A percentile compares a stretch with the other conserved stretches of the same genome.
Evolutionary conservation across 148 eudicot genomes (phyloP).

Genomic region (Fagopyrum esculentum): DNA sequence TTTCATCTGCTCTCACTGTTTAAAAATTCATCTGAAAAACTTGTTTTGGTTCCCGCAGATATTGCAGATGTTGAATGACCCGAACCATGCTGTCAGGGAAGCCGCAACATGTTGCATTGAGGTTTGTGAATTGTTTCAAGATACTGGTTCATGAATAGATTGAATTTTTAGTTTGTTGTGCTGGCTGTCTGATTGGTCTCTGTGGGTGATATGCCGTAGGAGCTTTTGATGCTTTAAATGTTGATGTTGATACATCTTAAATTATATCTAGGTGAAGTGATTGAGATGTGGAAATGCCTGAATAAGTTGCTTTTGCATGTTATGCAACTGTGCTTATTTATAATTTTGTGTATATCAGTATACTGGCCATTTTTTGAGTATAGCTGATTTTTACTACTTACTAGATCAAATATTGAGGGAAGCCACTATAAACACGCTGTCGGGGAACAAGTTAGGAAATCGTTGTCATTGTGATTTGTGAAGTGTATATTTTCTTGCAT

Average conservation of each 20-base stretch:
- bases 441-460: neutral
- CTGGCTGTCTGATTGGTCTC: neutral
- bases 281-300: too few species aligned
- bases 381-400: neutral
- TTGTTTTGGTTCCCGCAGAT: conserved; percentile 44
- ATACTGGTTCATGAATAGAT: neutral
- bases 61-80: conserved; percentile 92
- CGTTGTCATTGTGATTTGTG: neutral
- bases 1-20: conserved; percentile 2
- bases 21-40: neutral
- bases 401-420: neutral
- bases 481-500: neutral
- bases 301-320: neutral
- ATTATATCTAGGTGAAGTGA: neutral
- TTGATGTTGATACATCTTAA: neutral
- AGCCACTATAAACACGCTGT: neutral
- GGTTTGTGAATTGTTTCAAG: conserved; percentile 40
- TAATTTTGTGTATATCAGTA: neutral
- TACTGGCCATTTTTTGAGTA: neutral
- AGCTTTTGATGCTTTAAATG: neutral
- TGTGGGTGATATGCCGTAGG: neutral
- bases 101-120: conserved; percentile 87
- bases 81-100: conserved; percentile 85
- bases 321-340: neutral
- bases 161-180: neutral